phyloP scores from a whole-genome alignment of 164 flowering plant species.

The Annona squamosa region DNA sequence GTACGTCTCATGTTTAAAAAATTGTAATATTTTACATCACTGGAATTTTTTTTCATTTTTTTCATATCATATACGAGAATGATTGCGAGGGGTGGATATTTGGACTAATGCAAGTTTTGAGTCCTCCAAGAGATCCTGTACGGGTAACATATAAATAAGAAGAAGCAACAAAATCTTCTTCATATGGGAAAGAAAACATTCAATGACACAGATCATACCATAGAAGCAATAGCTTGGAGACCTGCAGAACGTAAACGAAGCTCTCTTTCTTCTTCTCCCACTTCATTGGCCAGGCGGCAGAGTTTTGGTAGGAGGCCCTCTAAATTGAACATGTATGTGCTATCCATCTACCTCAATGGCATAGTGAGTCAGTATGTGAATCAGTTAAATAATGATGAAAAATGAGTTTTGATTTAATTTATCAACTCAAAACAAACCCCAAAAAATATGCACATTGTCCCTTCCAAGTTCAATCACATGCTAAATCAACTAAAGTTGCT shows the following conservation, averaged over 20 bases:
- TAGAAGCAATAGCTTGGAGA: slow-evolving; percentile 57
- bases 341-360: slow-evolving; percentile 41
- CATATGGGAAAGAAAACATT: neutral
- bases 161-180: neutral
- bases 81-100: no score
- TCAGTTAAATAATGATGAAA: no score
- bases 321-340: slow-evolving; percentile 82
- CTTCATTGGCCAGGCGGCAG: slow-evolving; percentile 72
- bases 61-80: no score
- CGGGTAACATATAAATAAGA: neutral
- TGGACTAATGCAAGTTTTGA: neutral
- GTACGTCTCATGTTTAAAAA: no score
- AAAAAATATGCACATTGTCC: no score
- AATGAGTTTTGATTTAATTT: no score
- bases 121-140: neutral
- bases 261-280: slow-evolving; percentile 64
- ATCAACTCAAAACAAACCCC: no score
- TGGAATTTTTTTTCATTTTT: no score
- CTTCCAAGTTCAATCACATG: no score
- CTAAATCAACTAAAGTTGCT: no score
- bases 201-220: slow-evolving; percentile 38
- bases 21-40: no score
- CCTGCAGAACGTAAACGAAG: slow-evolving; percentile 65
- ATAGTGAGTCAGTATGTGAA: slow-evolving; percentile 8
- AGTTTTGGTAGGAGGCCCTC: slow-evolving; percentile 87